Evolutionary conservation across 768 basidiomycete species (phyloP).

Genomic region (Rhizopogon salebrosus): DNA sequence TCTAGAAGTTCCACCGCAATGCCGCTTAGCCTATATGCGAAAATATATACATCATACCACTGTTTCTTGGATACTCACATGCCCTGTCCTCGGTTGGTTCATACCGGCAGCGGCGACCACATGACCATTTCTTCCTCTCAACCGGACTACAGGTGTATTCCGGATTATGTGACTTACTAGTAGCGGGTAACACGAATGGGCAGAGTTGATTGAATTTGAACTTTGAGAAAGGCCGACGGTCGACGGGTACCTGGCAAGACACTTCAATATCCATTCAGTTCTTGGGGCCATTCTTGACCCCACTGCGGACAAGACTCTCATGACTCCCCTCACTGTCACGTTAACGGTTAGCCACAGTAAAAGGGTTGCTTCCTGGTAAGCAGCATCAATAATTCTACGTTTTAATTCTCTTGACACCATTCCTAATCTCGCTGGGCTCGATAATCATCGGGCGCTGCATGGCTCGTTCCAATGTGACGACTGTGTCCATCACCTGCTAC

Average conservation of each 20-base stretch:
- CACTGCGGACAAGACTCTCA: constrained; percentile 91
- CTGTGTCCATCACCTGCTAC: no score
- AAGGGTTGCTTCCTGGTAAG: constrained; percentile 79
- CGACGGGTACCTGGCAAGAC: constrained; percentile 87
- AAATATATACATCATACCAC: constrained; percentile 97
- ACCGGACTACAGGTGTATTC: constrained; percentile 84
- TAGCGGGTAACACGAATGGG: constrained; percentile 46
- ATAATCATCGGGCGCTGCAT: constrained; percentile 89
- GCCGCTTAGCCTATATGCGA: constrained; percentile 52
- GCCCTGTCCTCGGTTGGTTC: constrained; percentile 89
- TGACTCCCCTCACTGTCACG: constrained; percentile 90
- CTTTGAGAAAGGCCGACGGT: constrained; percentile 65
- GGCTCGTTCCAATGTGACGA: no score
- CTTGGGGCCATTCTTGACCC: constrained; percentile 95
- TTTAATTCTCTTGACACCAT: not conserved
- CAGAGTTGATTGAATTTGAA: constrained; percentile 3
- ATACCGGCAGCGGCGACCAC: no score
- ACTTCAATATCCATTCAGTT: constrained; percentile 84
- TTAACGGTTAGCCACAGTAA: constrained; percentile 81
- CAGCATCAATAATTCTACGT: constrained; percentile 5
- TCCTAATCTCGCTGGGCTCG: constrained; percentile 73
- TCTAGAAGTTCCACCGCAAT: constrained; percentile 16
- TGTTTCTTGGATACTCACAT: constrained; percentile 78
- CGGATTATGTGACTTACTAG: constrained; percentile 88
- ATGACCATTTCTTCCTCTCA: constrained; percentile 76